Evolutionary conservation across 176 grass and related monocot species (phyloP), one percentile per base, ranked within the genome.

Genomic region (Cymbopogon citratus): DNA sequence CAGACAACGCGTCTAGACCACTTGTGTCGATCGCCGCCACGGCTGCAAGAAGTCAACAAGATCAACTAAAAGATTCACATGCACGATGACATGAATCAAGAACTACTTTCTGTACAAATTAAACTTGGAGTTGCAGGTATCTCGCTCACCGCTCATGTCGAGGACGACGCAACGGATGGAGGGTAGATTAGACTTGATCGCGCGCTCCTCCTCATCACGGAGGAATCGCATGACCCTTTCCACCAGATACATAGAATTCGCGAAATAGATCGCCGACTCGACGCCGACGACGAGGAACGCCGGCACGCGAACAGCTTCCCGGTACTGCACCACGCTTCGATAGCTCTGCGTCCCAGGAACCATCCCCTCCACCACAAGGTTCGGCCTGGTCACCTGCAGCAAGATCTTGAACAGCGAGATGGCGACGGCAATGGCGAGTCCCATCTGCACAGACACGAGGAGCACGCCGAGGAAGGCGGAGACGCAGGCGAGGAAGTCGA

Each of bases 361-460:
- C 0, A 93, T 44, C 35, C 95, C 95, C 45, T 90, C 86, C 9
- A 93, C 45, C 5, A 93, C 90, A 31, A 87, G 77, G 84, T 93
- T 95, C 0, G 95, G 95, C 25, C 95, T 64, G 0, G 92, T 98
- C 6, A 95, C 92, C 73, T 98, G 95, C 19, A 98, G 88, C 80
- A 98, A 74, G 84, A 98, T 93, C 85, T 98, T 98, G 74, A 98
- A 91, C 3, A 98, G 75, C 35, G 95, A 98, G 71, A 98, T 84
- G 15, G 85, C 85, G 3, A 98, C 97, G 63, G 97, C 97, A 16
- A 99, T 66, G 38, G 77, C 85, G 6, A 99, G 93, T 13, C 97
- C 97, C 29, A 81, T 82, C 91, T 99, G 97, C 7, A 99, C 97
- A 16, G 97, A 99, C 59, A 99, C 69, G 31, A 99, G 85, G 35